phyloP scores from a whole-genome alignment of 2,329 filamentous ascomycete species.

The Clonostachys rhizophaga region DNA sequence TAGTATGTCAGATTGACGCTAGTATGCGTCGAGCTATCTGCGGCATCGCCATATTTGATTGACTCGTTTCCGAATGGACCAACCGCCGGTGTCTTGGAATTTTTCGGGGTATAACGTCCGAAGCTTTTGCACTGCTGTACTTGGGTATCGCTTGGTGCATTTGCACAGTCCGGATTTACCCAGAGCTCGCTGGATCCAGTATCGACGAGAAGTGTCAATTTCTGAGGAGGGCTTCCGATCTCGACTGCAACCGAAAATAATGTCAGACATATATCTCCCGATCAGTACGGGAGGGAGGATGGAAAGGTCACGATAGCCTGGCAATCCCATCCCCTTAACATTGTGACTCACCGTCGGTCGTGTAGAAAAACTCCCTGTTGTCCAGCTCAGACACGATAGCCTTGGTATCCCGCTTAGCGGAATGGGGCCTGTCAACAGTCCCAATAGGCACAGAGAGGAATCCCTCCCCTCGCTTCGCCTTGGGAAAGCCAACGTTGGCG shows the following conservation, averaged over 20 bases:
- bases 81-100: conserved; percentile 29
- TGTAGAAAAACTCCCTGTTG: conserved; percentile 31
- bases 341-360: conserved; percentile 24
- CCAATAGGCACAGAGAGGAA: conserved; percentile 28
- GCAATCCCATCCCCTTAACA: too few relatives aligned
- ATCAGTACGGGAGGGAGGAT: neutral
- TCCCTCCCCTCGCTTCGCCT: conserved; percentile 23
- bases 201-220: conserved; percentile 40
- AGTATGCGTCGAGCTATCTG: conserved; percentile 25
- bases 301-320: too few relatives aligned
- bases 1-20: conserved; percentile 38
- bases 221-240: conserved; percentile 35
- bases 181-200: conserved; percentile 51
- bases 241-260: conserved; percentile 21
- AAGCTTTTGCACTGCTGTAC: conserved; percentile 29
- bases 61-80: conserved; percentile 29
- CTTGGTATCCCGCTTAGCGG: conserved; percentile 12
- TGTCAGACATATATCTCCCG: too few relatives aligned
- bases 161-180: conserved; percentile 45
- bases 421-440: conserved; percentile 16
- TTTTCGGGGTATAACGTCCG: conserved; percentile 35
- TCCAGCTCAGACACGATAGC: conserved; percentile 21
- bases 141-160: conserved; percentile 24
- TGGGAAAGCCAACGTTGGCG: conserved; percentile 12
- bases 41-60: conserved; percentile 31